phyloP scores from a whole-genome alignment of 495 filamentous ascomycete genomes.

The Aspergillus cristatus region DNA sequence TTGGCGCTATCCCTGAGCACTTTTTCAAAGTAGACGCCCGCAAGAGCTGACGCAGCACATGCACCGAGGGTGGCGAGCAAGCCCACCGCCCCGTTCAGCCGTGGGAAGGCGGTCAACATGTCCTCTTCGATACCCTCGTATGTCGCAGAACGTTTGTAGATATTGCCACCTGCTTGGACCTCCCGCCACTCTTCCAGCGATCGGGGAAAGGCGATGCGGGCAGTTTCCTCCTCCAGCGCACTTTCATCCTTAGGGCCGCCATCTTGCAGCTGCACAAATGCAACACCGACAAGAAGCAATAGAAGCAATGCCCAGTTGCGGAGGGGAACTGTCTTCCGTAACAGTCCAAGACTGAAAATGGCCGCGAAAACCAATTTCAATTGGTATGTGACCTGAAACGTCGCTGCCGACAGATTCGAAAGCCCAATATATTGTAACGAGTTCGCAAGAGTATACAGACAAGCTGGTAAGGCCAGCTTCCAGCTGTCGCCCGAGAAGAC shows the following conservation, averaged over 20 bases:
- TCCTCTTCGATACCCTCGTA: slow-evolving; percentile 92
- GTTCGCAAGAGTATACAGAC: slow-evolving; percentile 84
- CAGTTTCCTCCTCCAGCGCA: slow-evolving; percentile 40
- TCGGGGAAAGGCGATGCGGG: slow-evolving; percentile 58
- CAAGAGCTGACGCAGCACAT: slow-evolving; percentile 69
- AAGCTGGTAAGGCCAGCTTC: slow-evolving; percentile 87
- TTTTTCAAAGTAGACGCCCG: slow-evolving; percentile 91
- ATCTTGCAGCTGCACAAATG: slow-evolving; percentile 74
- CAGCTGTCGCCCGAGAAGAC: slow-evolving; percentile 92
- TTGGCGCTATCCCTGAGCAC: slow-evolving; percentile 73
- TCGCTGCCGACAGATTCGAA: slow-evolving; percentile 81
- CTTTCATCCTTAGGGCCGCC: slow-evolving; percentile 33
- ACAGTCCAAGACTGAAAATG: slow-evolving; percentile 71
- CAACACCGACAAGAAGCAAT: slow-evolving; percentile 74
- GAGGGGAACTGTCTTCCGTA: slow-evolving; percentile 56
- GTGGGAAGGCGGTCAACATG: slow-evolving; percentile 48
- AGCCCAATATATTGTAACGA: slow-evolving; percentile 86
- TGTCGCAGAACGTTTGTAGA: slow-evolving; percentile 75
- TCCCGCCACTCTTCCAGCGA: slow-evolving; percentile 52
- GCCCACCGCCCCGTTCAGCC: slow-evolving; percentile 70
- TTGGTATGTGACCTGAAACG: slow-evolving; percentile 89
- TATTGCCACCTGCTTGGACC: slow-evolving; percentile 29
- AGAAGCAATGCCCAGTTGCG: slow-evolving; percentile 74
- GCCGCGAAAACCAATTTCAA: slow-evolving; percentile 88
- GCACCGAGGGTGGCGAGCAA: slow-evolving; percentile 66